These are phyloP conservation scores for Stephania yunnanensis DNA, from an alignment of 164 flowering plant genomes.

Conservation along the genomic window DNA sequence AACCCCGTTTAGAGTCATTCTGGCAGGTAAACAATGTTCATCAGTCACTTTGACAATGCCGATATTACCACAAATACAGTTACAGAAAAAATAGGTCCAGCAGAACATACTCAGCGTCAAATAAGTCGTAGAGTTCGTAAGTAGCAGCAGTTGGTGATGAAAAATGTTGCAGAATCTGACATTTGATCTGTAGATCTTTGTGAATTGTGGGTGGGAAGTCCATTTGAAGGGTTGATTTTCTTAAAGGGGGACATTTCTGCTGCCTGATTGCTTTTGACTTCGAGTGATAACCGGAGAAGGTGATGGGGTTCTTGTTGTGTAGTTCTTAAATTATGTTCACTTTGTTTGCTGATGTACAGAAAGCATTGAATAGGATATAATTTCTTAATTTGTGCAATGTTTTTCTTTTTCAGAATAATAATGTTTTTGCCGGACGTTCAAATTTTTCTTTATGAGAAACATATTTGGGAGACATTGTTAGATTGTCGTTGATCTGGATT, in stretches of 20 bases:
- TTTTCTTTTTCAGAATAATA: background rate
- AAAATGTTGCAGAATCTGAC: background rate
- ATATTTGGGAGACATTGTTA: no score
- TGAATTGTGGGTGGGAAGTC: background rate
- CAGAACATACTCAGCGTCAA: background rate
- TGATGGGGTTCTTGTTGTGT: background rate
- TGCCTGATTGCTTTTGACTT: background rate
- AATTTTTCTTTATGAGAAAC: no score
- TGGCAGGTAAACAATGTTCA: conserved; percentile 32
- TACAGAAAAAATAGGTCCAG: background rate
- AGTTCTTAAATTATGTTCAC: background rate
- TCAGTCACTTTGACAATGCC: conserved; percentile 22
- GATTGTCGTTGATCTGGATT: no score
- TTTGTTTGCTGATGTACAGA: background rate
- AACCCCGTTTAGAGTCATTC: conserved; percentile 83
- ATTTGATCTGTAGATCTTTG: background rate
- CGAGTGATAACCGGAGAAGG: background rate
- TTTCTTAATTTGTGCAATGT: background rate
- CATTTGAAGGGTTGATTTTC: background rate
- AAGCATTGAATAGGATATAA: background rate
- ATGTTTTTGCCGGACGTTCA: background rate
- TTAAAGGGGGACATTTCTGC: background rate
- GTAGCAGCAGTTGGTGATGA: background rate
- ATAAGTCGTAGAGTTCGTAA: background rate
- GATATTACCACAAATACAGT: background rate